Conservation (phyloP, 345 rosid genomes). For the Hirschfeldia incana region DNA sequence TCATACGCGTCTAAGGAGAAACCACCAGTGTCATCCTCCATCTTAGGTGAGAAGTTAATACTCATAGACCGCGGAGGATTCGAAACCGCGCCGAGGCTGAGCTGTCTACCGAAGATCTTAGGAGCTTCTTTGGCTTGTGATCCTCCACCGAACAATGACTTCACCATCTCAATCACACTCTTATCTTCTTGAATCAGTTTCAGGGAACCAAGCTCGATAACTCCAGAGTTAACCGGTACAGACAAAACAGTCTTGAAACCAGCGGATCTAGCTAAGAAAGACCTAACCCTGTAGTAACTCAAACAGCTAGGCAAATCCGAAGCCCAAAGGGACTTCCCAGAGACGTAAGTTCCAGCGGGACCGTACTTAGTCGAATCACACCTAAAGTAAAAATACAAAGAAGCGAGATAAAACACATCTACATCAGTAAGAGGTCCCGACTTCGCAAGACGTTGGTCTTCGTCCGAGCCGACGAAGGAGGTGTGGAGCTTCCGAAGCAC, state of each 20-base stretch:
- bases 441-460: constrained; percentile 43
- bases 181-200: constrained; percentile 64
- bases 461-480: constrained; percentile 51
- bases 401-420: constrained; percentile 74
- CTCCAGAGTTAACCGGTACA: constrained; percentile 74
- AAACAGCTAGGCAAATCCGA: constrained; percentile 53
- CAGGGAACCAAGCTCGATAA: constrained; percentile 85
- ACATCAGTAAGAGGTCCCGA: constrained; percentile 57
- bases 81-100: too few relatives aligned
- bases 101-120: constrained; percentile 81
- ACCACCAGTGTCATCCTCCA: constrained; percentile 70
- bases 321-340: constrained; percentile 71
- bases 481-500: constrained; percentile 66
- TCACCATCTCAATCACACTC: constrained; percentile 58
- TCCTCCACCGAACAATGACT: constrained; percentile 63
- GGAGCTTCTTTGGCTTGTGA: constrained; percentile 50
- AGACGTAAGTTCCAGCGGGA: constrained; percentile 59
- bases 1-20: constrained; percentile 62
- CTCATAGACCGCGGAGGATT: constrained; percentile 68
- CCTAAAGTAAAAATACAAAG: constrained; percentile 63
- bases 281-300: constrained; percentile 62
- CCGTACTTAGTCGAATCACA: constrained; percentile 57
- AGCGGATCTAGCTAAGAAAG: constrained; percentile 72
- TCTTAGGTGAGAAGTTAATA: constrained; percentile 81
- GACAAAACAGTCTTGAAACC: constrained; percentile 74